Evolutionary conservation across 2,329 filamentous ascomycete genomes (phyloP), one percentile per base, ranked within the genome.

Genomic region (Phaeosphaeria sp.): DNA sequence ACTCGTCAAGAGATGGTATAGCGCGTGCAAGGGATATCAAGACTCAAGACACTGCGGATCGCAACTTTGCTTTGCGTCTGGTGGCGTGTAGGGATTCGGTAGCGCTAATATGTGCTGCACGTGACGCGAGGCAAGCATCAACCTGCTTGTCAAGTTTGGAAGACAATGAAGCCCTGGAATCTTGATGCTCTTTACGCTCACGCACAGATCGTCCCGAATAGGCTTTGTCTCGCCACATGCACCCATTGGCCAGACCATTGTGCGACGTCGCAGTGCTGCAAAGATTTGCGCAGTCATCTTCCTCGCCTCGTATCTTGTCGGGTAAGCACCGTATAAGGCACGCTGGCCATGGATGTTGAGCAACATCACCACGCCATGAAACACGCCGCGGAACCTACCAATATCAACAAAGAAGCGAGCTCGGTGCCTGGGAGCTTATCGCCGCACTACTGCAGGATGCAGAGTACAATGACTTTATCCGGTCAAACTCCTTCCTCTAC

Each of bases 401-500:
- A 22, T 42, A 44, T 41, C 36, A n/a, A 27, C 17, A 20, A 25
- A n/a, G 36, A 41, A 44, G 39, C 49, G 49, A 51, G 33, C 15
- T 20, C 49, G 36, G 36, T 46, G 44, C 51, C 43, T 46, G 51
- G 27, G 51, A 47, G 20, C 51, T 53, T 53, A 53, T 53, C 51
- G 51, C 43, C 50, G 43, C 51, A 53, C 60, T 65, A 56, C 33
- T 62, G 63, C 60, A 65, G 27, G 27, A 39, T 20, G 23, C 18
- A 47, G 51, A 47, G 51, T 46, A 47, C 18, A 46, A 46, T n/a
- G 15, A 46, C 27, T 63, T 65, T 63, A 63, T 43, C 63, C 60
- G 58, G 57, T 46, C 55, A 25, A 36, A 52, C 56, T 59, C 56
- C 60, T 63, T 54, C 62, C 60, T 51, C 18, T 59, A 51, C 44